phyloP scores from a whole-genome alignment of 768 basidiomycete genomes.

The Auricularia auricula-judae region DNA sequence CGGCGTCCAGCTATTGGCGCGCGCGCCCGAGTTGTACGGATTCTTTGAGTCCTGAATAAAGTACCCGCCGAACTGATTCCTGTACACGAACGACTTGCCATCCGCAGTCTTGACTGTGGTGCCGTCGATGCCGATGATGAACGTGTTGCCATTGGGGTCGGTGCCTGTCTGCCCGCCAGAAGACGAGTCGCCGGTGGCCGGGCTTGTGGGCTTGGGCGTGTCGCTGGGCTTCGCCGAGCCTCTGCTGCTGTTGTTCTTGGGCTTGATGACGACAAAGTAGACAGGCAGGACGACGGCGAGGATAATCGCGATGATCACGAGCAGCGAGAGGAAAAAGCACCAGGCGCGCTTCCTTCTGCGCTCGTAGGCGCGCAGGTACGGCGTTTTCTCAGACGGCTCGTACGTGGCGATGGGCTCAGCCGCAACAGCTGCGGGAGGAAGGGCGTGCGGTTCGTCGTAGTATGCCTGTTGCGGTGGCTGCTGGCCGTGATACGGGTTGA shows the following conservation, averaged over 20 bases:
- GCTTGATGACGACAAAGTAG: constrained; percentile 51
- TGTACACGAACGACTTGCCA: constrained; percentile 74
- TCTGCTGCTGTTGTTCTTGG: constrained; percentile 20
- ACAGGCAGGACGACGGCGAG: constrained; percentile 55
- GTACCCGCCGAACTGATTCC: constrained; percentile 70
- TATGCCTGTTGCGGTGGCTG: too few relatives aligned
- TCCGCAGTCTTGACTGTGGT: constrained; percentile 66
- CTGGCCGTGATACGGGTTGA: too few relatives aligned
- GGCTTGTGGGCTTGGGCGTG: background rate
- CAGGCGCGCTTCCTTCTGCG: background rate
- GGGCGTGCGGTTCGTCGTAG: too few relatives aligned
- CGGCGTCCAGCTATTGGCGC: constrained; percentile 72
- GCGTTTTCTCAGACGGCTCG: background rate
- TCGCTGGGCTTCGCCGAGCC: background rate
- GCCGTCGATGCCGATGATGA: constrained; percentile 72
- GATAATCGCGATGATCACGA: constrained; percentile 22
- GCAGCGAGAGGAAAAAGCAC: background rate
- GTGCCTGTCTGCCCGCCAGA: constrained; percentile 10
- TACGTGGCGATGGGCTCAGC: background rate
- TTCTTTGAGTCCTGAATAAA: constrained; percentile 84
- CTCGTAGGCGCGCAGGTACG: background rate
- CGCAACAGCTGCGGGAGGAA: too few relatives aligned
- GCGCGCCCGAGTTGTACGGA: constrained; percentile 76
- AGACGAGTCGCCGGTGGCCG: background rate
- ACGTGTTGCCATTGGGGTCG: constrained; percentile 12